These are phyloP conservation scores for Croton laevigatus DNA, from an alignment of 441 rosid species.

Conservation along the genomic window DNA sequence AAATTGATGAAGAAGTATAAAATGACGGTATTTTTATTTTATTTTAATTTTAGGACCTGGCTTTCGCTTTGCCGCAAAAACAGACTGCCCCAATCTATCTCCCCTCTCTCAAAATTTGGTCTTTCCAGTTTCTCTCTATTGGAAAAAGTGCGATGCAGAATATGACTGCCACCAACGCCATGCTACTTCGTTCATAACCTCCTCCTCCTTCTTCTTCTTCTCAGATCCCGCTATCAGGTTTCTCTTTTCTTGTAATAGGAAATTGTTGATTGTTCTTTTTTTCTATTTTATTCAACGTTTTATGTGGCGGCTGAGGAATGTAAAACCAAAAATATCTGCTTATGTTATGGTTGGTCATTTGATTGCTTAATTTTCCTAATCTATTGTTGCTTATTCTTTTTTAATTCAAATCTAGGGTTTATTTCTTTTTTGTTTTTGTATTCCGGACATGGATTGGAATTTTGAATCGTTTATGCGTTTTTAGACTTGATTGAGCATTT, in stretches of 20 bases:
- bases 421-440: neutral
- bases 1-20: neutral
- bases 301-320: neutral
- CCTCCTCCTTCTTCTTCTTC: constrained; percentile 16
- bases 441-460: neutral
- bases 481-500: neutral
- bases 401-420: constrained; percentile 20
- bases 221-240: constrained; percentile 41
- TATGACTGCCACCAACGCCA: constrained; percentile 34
- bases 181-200: neutral
- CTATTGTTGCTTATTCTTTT: neutral
- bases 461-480: neutral
- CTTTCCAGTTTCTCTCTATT: constrained; percentile 12
- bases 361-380: neutral
- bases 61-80: constrained; percentile 37
- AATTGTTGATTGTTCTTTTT: neutral
- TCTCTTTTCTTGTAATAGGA: neutral
- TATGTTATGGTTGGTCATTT: neutral
- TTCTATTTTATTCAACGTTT: neutral
- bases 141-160: constrained; percentile 10
- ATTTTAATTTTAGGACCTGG: neutral
- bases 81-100: constrained; percentile 19
- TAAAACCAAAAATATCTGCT: neutral
- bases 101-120: constrained; percentile 11
- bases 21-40: constrained; percentile 5